Evolutionary conservation across 1,139 yeast species (phyloP), one percentile per base, ranked within the genome.

Genomic region (Yamadazyma triangularis): DNA sequence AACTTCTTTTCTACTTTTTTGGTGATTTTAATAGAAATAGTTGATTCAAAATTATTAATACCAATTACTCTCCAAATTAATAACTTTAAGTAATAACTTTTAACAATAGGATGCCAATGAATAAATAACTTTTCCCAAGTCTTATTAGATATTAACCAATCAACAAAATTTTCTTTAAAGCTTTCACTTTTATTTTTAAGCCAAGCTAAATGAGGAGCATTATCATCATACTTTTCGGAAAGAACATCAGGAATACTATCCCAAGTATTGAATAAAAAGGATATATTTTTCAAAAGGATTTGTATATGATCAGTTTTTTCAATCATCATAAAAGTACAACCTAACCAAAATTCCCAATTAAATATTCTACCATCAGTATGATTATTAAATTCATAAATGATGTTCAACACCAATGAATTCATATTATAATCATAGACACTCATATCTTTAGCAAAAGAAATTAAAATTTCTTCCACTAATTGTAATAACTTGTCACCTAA

Each of bases 261-360:
- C 94, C 95, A 86, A 3, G 79, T 54, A 50, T 84, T 82, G 58
- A 79, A 85, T 34, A 86, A 53, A 38, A 80, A 71, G 3, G 89
- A 75, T 28, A 85, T 53, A 13, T 77, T 76, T 38, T 83, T 73
- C 25, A 82, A 60, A 36, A 82, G 73, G 15, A 74, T 68, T 42
- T 77, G 81, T 37, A 78, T 64, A 49, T 77, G 85, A 32, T 77
- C 79, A 7, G 86, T 74, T 33, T 60, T 56, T 9, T 63, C 50
- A 15, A 84, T 53, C 79, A 84, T 73, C 43, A 74, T 64, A 39
- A 72, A 63, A 13, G 69, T 57, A 15, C 84, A 79, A 34, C 70
- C 64, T 8, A 82, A 52, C 95, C 95, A 86, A 48, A 86, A 85
- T 32, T 64, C 64, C 94, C 95, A 86, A 56, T 81, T 73, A 13